A percentile compares a stretch with the other conserved stretches of the same genome.
Conservation (phyloP, 768 basidiomycete species). For the Galerina marginata region DNA sequence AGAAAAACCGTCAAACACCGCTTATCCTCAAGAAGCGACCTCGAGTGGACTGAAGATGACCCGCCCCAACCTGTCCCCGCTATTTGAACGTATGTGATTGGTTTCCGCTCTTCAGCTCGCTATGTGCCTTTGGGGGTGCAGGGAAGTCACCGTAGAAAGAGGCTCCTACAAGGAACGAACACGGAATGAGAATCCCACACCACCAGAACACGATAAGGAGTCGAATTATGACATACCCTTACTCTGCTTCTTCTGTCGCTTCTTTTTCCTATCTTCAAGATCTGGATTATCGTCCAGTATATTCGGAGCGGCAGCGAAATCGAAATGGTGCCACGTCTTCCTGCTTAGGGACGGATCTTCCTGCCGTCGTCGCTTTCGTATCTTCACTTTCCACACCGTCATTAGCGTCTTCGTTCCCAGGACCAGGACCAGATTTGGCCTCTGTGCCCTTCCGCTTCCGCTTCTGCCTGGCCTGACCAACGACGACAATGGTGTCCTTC, state of each 20-base stretch:
- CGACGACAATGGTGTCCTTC: constrained; percentile 73
- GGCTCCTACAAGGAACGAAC: constrained; percentile 39
- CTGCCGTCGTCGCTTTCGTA: constrained; percentile 22
- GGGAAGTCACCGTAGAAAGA: constrained; percentile 62
- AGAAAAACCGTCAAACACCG: not conserved
- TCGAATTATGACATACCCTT: constrained; percentile 31
- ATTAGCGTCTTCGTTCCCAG: not conserved
- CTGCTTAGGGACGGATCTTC: constrained; percentile 26
- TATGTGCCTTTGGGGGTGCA: constrained; percentile 66
- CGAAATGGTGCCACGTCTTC: constrained; percentile 61
- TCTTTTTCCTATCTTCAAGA: constrained; percentile 49
- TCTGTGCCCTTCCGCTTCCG: constrained; percentile 55
- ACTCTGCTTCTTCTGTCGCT: constrained; percentile 47
- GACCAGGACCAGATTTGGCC: not conserved
- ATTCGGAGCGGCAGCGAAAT: constrained; percentile 73
- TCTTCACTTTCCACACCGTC: constrained; percentile 12
- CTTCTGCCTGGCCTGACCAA: constrained; percentile 67
- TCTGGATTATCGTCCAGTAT: constrained; percentile 65
- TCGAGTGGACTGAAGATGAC: too few species aligned
- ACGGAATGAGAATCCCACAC: constrained; percentile 6
- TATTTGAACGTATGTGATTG: constrained; percentile 73
- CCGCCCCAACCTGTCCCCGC: not conserved
- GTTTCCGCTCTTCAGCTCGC: constrained; percentile 72
- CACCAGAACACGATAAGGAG: not conserved
- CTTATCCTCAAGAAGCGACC: too few species aligned